Conservation (phyloP, 2,329 filamentous ascomycete species). For the Ceratocystis ficicola region DNA sequence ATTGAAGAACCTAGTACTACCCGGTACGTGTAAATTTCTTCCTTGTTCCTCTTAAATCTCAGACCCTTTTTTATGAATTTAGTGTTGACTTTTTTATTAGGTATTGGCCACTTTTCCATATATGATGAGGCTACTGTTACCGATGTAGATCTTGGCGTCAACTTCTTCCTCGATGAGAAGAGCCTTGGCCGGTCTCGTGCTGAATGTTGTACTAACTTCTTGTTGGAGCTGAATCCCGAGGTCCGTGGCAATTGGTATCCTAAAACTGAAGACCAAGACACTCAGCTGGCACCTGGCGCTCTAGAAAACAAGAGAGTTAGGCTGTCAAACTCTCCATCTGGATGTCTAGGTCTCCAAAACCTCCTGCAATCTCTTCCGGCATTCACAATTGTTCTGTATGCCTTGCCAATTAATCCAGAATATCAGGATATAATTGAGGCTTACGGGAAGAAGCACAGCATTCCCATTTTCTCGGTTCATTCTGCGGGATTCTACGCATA, state of each 20-base stretch:
- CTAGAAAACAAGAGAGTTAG: constrained; percentile 19
- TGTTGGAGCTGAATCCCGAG: constrained; percentile 86
- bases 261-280: constrained; percentile 31
- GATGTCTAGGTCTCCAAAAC: constrained; percentile 27
- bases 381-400: constrained; percentile 46
- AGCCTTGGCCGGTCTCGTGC: constrained; percentile 68
- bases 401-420: constrained; percentile 37
- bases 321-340: constrained; percentile 18
- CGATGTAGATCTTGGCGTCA: constrained; percentile 78
- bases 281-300: background rate
- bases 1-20: constrained; percentile 92
- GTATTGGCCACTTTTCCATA: constrained; percentile 84
- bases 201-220: constrained; percentile 59
- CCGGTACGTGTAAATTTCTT: constrained; percentile 43
- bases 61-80: background rate
- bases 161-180: constrained; percentile 84
- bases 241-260: constrained; percentile 64
- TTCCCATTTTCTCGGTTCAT: constrained; percentile 70
- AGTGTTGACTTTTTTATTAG: constrained; percentile 31
- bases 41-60: background rate
- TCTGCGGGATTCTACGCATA: constrained; percentile 87
- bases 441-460: constrained; percentile 44
- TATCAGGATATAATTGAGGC: constrained; percentile 36
- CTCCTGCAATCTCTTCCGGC: constrained; percentile 33
- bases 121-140: constrained; percentile 66